Evolutionary conservation across 805 yeast genomes (phyloP).

Genomic region (Candida sakaeoensis): DNA sequence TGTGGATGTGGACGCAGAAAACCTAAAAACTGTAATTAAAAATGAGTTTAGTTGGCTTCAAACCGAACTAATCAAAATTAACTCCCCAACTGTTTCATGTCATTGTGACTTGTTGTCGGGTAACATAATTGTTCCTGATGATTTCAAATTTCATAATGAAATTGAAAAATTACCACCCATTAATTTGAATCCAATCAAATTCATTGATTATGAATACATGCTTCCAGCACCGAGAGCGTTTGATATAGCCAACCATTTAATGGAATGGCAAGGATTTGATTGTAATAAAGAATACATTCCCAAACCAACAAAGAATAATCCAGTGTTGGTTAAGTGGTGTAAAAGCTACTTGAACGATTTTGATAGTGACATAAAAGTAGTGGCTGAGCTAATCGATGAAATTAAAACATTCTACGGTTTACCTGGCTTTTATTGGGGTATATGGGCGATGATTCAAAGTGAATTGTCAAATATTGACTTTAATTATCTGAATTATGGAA

Average conservation of each 20-base stretch:
- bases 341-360: constrained; percentile 45
- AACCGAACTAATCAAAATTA: constrained; percentile 16
- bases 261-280: constrained; percentile 81
- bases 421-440: constrained; percentile 84
- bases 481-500: constrained; percentile 61
- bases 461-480: constrained; percentile 68
- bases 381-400: constrained; percentile 51
- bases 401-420: constrained; percentile 63
- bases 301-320: constrained; percentile 40
- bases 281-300: constrained; percentile 64
- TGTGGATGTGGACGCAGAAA: constrained; percentile 16
- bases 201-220: constrained; percentile 73
- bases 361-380: constrained; percentile 23
- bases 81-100: constrained; percentile 57
- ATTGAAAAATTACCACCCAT: constrained; percentile 15
- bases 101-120: constrained; percentile 78
- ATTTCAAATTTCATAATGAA: constrained; percentile 10
- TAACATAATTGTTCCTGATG: constrained; percentile 58
- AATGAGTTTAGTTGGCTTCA: constrained; percentile 57
- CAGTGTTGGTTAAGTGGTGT: constrained; percentile 54
- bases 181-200: constrained; percentile 43
- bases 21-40: constrained; percentile 36
- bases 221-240: constrained; percentile 70
- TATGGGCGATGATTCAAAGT: constrained; percentile 77
- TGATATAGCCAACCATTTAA: constrained; percentile 70